A percentile compares a stretch with the other conserved stretches of the same genome.
Conservation (phyloP, 495 filamentous ascomycete genomes). For the Astrothelium macrocarpum region DNA sequence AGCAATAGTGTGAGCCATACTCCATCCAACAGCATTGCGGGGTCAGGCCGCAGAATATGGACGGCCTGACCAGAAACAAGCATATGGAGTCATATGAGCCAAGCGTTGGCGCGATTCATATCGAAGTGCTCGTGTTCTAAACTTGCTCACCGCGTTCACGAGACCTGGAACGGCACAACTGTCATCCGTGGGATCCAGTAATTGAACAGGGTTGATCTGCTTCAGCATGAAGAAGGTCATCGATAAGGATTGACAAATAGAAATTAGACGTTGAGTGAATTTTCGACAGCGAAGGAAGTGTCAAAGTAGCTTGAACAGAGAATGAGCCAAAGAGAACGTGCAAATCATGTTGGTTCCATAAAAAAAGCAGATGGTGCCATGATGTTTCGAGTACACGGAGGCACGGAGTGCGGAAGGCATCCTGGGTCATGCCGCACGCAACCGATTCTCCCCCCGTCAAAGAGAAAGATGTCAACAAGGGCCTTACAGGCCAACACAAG, state of each 20-base stretch:
- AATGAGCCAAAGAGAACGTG: background rate
- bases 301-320: background rate
- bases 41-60: too few relatives aligned
- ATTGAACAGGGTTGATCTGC: background rate
- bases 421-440: background rate
- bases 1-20: too few relatives aligned
- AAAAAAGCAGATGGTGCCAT: background rate
- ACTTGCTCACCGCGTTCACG: background rate
- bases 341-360: background rate
- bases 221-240: background rate
- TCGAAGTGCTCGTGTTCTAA: background rate
- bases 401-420: background rate
- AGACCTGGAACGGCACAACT: background rate
- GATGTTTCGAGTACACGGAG: background rate
- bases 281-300: background rate
- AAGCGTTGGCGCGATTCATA: background rate
- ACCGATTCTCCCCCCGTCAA: background rate
- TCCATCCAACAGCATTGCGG: too few relatives aligned
- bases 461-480: constrained; percentile 3
- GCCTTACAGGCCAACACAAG: background rate
- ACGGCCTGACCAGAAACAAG: too few relatives aligned
- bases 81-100: background rate
- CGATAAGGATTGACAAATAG: background rate
- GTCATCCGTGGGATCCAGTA: background rate
- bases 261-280: background rate